Percentiles rank a stretch among this genome's conserved stretches.
These are phyloP conservation scores for Trypanosoma melophagium DNA, from an alignment of 208 protist genomes.

Conservation along the genomic window DNA sequence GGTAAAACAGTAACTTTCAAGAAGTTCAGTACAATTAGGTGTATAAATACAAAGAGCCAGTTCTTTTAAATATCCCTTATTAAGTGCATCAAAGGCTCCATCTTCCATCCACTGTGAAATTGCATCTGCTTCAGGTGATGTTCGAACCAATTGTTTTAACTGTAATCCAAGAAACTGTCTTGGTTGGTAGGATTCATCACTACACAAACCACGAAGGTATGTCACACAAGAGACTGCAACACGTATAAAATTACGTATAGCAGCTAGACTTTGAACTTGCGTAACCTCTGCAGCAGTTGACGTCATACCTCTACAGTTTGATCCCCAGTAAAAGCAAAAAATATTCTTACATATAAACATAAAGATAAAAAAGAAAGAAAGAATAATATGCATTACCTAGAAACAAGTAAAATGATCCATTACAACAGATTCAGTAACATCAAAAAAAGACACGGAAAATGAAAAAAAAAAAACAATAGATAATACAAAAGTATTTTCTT, in stretches of 20 bases:
- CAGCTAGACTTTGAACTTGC: constrained; percentile 76
- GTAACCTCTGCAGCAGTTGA: constrained; percentile 43
- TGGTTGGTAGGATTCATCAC: constrained; percentile 63
- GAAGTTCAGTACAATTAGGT: constrained; percentile 45
- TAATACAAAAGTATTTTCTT: too few relatives aligned
- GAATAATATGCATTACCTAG: constrained; percentile 6
- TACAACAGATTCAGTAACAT: background rate
- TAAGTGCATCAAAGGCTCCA: constrained; percentile 81
- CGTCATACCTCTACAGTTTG: constrained; percentile 27
- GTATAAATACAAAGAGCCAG: constrained; percentile 76
- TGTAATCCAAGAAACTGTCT: constrained; percentile 56
- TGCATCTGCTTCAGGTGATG: constrained; percentile 42
- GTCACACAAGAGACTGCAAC: constrained; percentile 76
- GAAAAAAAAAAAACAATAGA: constrained; percentile 17
- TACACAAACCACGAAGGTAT: constrained; percentile 72
- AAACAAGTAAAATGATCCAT: background rate
- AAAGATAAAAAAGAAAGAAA: constrained; percentile 21
- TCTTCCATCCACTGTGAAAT: constrained; percentile 80
- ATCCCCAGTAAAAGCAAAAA: constrained; percentile 5
- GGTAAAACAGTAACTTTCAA: constrained; percentile 80
- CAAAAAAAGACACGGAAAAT: constrained; percentile 11
- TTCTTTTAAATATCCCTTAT: constrained; percentile 76
- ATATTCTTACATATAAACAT: constrained; percentile 20
- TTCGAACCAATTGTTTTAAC: constrained; percentile 64
- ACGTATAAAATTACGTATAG: constrained; percentile 80